Percentiles rank a stretch among this genome's conserved stretches.
These are phyloP conservation scores for Aotearoamyces nothofagi DNA, from an alignment of 2,329 filamentous ascomycete genomes.

Conservation along the genomic window DNA sequence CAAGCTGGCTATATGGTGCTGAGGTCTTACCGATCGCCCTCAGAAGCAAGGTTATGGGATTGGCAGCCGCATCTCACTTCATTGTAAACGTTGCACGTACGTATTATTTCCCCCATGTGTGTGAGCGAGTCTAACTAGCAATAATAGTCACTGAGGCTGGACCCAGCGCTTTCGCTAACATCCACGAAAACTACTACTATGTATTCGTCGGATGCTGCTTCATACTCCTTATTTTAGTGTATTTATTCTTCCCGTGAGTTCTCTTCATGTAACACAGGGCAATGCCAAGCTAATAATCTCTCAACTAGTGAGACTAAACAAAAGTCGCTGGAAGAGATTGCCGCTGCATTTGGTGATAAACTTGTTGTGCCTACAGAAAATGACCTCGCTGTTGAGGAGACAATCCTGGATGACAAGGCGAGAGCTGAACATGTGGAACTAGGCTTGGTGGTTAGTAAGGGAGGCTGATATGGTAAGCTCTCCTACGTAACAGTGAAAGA, in stretches of 20 bases:
- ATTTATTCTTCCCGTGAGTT: slow-evolving; percentile 34
- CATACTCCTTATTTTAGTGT: slow-evolving; percentile 35
- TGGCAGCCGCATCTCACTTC: slow-evolving; percentile 36
- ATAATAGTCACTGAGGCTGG: slow-evolving; percentile 32
- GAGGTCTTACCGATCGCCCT: slow-evolving; percentile 37
- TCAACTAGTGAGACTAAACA: slow-evolving; percentile 26
- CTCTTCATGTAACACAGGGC: background rate
- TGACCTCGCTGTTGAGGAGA: slow-evolving; percentile 5
- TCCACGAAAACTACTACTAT: slow-evolving; percentile 44
- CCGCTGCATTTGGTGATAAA: slow-evolving; percentile 30
- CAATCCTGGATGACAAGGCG: slow-evolving; percentile 1
- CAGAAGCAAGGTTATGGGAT: slow-evolving; percentile 37
- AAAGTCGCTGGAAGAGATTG: slow-evolving; percentile 32
- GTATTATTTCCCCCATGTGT: slow-evolving; percentile 6
- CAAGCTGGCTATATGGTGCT: slow-evolving; percentile 38
- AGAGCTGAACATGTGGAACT: slow-evolving; percentile 1
- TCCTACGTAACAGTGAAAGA: too few species aligned
- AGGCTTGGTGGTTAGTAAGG: background rate
- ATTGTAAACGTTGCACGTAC: slow-evolving; percentile 34
- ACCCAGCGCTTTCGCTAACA: slow-evolving; percentile 38
- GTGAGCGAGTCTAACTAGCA: slow-evolving; percentile 3
- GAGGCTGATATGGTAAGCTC: background rate
- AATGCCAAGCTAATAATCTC: background rate
- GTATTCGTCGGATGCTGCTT: slow-evolving; percentile 37
- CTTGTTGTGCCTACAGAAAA: slow-evolving; percentile 20